These are phyloP conservation scores for Chlorophyllum brunneum DNA, from an alignment of 768 basidiomycete species.

Conservation along the genomic window DNA sequence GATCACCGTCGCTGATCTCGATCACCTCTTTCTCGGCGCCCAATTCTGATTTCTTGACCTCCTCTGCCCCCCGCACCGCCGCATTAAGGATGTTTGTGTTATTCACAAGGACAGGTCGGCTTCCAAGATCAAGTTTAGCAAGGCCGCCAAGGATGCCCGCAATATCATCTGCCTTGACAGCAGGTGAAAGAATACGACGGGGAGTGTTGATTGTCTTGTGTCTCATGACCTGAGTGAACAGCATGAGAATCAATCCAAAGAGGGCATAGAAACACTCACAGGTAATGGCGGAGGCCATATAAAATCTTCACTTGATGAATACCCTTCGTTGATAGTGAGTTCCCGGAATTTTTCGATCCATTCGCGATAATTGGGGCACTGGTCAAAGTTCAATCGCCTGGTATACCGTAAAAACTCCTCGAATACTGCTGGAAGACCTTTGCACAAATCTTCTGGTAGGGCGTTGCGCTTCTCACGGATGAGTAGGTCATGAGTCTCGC, in stretches of 20 bases:
- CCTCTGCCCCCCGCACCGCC: conserved; percentile 28
- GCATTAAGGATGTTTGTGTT: conserved; percentile 42
- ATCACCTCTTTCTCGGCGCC: conserved; percentile 32
- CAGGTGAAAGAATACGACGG: conserved; percentile 31
- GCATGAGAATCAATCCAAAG: conserved; percentile 8
- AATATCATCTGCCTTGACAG: conserved; percentile 39
- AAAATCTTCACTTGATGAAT: conserved; percentile 53
- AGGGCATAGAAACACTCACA: conserved; percentile 15
- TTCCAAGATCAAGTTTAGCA: conserved; percentile 54
- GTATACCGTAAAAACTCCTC: conserved; percentile 77
- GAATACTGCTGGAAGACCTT: conserved; percentile 64
- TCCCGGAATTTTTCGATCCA: conserved; percentile 67
- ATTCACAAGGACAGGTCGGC: conserved; percentile 47
- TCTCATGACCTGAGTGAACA: conserved; percentile 15
- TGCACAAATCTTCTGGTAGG: conserved; percentile 62
- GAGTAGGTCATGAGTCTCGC: conserved; percentile 56
- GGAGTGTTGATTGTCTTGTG: conserved; percentile 34
- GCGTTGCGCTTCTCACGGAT: conserved; percentile 63
- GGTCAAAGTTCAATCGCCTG: conserved; percentile 62
- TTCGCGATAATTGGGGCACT: conserved; percentile 59
- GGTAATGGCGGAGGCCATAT: conserved; percentile 67
- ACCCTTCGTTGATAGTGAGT: conserved; percentile 60
- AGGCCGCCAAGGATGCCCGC: conserved; percentile 56
- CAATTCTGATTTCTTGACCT: conserved; percentile 18
- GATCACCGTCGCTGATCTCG: conserved; percentile 42